Base-by-base conservation (phyloP, 495 filamentous ascomycete species). In the Venustampulla echinocandica region DNA sequence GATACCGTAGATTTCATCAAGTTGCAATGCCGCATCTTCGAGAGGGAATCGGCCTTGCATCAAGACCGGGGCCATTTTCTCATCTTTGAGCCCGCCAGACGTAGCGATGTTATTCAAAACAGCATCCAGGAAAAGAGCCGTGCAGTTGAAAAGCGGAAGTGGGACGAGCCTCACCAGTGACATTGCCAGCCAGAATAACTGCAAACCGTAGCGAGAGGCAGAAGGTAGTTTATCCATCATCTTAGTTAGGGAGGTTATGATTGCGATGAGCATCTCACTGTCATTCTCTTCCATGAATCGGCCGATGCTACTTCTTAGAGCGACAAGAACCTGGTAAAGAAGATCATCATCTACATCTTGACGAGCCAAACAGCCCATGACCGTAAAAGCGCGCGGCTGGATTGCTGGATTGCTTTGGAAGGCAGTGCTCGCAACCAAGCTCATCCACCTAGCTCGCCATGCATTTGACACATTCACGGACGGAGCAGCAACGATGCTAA, bases 361-460 rank as follows among this genome's bases (percentile, higher is more conserved):
- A 10, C 75, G 68, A 24, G 79, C 79, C 3, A 83, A 63, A 47
- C 79, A 82, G 10, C 79, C 79, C 79, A 83, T 82, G 25, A 82
- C 78, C 0, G 79, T 74, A 47, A 83, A 83, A 20, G 79, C 79
- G 17, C 76, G 65, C 14, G 79, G 76, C 55, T 83, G 79, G 40
- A 83, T 80, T 4, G 79, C 77, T 10, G 78, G 79, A 52, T 83
- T 83, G 52, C 76, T 82, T 60, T 83, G 79, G 58, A 83, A 83
- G 2, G 79, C 79, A 2, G 79, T 83, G 57, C 77, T 81, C 15
- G 79, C 78, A 28, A 83, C 78, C 14, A 83, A 63, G 52, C 75
- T 77, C 79, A 82, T 83, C 79, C 79, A 83, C 32, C 79, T 67
- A 19, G 79, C 77, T n/a, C 79, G 73, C 79, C 79, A 83, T 24